Percentiles rank a stretch among this genome's conserved stretches.
These are phyloP conservation scores for Pleurotus salmoneostramineus DNA, from an alignment of 768 basidiomycete genomes.

Conservation along the genomic window DNA sequence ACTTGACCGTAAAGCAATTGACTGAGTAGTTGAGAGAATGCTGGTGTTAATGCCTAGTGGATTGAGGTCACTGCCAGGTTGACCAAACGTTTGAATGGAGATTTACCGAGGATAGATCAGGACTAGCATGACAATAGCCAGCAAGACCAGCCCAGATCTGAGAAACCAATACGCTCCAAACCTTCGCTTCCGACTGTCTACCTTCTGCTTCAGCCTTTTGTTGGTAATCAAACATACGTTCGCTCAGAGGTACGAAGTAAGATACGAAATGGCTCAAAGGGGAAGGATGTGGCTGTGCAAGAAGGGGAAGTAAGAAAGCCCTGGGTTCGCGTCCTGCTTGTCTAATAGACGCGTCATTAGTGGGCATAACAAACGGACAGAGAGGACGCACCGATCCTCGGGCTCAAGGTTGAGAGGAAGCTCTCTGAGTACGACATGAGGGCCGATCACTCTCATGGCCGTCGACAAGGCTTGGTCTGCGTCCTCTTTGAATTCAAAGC, in stretches of 20 bases:
- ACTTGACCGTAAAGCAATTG: conserved; percentile 91
- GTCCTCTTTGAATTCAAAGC: conserved; percentile 87
- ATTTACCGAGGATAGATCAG: conserved; percentile 69
- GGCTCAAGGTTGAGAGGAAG: conserved; percentile 89
- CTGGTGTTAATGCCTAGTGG: conserved; percentile 64
- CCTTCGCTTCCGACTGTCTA: conserved; percentile 82
- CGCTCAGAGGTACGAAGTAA: conserved; percentile 92
- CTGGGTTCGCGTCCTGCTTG: conserved; percentile 76
- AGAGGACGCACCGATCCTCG: conserved; percentile 57
- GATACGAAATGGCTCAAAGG: conserved; percentile 81
- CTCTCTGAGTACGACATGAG: conserved; percentile 65
- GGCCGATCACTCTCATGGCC: conserved; percentile 84
- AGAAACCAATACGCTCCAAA: conserved; percentile 90
- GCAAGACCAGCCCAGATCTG: conserved; percentile 92
- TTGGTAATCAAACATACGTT: conserved; percentile 87
- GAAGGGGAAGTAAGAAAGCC: conserved; percentile 87
- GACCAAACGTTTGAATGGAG: background rate
- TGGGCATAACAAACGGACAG: background rate
- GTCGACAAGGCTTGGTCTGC: conserved; percentile 76
- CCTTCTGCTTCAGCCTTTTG: conserved; percentile 72
- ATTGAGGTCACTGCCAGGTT: conserved; percentile 5
- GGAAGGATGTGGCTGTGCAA: conserved; percentile 77
- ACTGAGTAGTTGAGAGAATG: conserved; percentile 87
- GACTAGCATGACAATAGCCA: conserved; percentile 82
- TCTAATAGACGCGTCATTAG: conserved; percentile 29